A percentile compares a stretch with the other conserved stretches of the same genome.
These are phyloP conservation scores for Camellia japonica DNA, from an alignment of 148 eudicot species.

Conservation along the genomic window DNA sequence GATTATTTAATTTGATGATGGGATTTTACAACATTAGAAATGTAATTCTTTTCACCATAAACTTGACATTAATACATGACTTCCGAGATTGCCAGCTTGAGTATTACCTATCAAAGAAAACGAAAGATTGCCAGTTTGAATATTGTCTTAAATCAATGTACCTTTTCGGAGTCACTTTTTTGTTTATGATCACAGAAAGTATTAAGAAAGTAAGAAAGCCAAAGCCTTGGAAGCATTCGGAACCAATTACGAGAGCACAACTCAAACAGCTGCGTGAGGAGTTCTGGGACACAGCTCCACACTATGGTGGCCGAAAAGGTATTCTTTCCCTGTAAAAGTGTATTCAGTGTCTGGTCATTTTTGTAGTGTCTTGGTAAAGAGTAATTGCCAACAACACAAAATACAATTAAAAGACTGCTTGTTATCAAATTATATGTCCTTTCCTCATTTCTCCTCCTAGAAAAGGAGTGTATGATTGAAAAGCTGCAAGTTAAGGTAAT, in stretches of 20 bases:
- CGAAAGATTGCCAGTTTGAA: background rate
- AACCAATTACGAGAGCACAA: slow-evolving; percentile 60
- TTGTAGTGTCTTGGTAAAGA: background rate
- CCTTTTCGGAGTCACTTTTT: background rate
- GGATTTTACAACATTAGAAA: background rate
- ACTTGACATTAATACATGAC: background rate
- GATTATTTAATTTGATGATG: background rate
- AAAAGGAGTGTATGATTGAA: background rate
- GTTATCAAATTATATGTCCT: background rate
- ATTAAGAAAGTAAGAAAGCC: slow-evolving; percentile 68
- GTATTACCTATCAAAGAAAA: too few species aligned
- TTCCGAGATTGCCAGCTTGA: background rate
- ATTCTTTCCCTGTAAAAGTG: background rate
- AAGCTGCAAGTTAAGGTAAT: background rate
- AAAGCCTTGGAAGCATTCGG: slow-evolving; percentile 80
- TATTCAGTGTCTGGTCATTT: background rate
- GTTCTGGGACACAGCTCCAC: slow-evolving; percentile 95
- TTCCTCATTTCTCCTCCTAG: background rate
- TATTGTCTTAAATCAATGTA: background rate
- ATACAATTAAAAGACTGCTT: background rate
- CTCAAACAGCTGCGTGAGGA: slow-evolving; percentile 77
- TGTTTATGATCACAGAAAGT: slow-evolving; percentile 30
- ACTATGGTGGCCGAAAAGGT: slow-evolving; percentile 86
- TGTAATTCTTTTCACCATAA: background rate
- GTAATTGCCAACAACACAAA: background rate